These are phyloP conservation scores for Lepidium sativum DNA, from an alignment of 345 rosid species.

Conservation along the genomic window DNA sequence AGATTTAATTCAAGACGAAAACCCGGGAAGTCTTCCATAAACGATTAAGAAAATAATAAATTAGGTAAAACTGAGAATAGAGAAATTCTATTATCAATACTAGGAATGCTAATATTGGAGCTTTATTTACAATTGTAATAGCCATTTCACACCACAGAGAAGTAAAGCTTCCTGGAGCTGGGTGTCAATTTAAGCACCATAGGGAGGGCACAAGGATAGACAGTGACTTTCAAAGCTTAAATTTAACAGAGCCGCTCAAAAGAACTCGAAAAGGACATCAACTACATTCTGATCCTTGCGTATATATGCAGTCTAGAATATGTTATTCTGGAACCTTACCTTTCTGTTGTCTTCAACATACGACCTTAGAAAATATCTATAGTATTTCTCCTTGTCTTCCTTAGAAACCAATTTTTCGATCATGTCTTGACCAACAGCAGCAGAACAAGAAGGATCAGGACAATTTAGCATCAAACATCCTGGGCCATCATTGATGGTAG, in stretches of 20 bases:
- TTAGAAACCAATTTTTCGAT: constrained; percentile 12
- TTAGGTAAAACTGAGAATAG: background rate
- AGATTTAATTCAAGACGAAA: background rate
- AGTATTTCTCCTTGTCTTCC: constrained; percentile 25
- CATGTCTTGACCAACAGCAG: constrained; percentile 29
- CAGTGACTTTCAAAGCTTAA: background rate
- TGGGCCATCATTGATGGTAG: constrained; percentile 29
- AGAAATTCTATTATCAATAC: background rate
- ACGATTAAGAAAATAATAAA: background rate
- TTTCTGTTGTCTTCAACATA: constrained; percentile 79
- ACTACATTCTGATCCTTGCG: background rate
- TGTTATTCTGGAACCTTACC: constrained; percentile 35
- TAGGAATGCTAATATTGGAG: background rate
- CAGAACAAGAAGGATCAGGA: constrained; percentile 24
- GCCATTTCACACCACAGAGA: background rate
- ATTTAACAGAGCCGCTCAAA: too few relatives aligned
- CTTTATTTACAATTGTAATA: background rate
- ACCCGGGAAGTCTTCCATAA: background rate
- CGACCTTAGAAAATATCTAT: constrained; percentile 36
- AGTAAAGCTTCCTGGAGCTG: background rate
- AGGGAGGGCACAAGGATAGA: background rate
- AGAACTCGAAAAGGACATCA: background rate
- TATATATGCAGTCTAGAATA: background rate
- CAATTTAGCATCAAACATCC: constrained; percentile 27
- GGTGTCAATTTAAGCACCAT: background rate